Base-by-base conservation (phyloP, 352 stramenopile species). In the Thraustochytrium striatum region DNA sequence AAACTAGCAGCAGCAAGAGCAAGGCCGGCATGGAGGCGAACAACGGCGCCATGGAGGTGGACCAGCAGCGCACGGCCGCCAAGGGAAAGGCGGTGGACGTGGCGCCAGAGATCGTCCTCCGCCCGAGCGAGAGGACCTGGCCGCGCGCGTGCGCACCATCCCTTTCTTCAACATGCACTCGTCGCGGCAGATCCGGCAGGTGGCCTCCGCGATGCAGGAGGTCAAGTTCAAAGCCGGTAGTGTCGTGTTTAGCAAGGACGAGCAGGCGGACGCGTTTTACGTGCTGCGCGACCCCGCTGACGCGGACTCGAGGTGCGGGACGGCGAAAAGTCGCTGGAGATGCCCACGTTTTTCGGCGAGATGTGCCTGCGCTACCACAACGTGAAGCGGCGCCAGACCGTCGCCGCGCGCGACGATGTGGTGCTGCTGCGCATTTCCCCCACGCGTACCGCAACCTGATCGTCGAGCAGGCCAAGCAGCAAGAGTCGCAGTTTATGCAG, bases 241-340 rank as follows among this genome's bases (percentile, higher is more conserved):
- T 58, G 84, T 95, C 62, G 85, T 97, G 36, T 97, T 96, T 82
- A 87, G 87, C 33, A 91, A 96, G 75, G 92, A 92, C 36, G 93
- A 97, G 78, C 85, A 92, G 0, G 93, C 92, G 28, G 92, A 97
- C 84, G 94, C 89, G 9, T 97, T 97, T 73, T 97, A 97, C 86
- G 89, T 97, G 39, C 89, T 97, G 13, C 41, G 32, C 25, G 91
- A 97, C 70, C 87, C 83, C 11, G 91, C 91, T 1, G 88, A 88
- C 69, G 95, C 92, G 79, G 91, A 97, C 58, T 91, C 96, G 5
- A 87, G 19, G 90, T 94, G 13, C 89, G 88, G 39, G 84, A 87
- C 39, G 85, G 30, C 41, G 57, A 84, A 33, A 82, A 86, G 38
- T 7, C 9, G 25, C 58, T 19, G 11, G 36, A 50, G 16, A 9